These are phyloP conservation scores for Inga oerstediana DNA, from an alignment of 306 rosid genomes.

Conservation along the genomic window DNA sequence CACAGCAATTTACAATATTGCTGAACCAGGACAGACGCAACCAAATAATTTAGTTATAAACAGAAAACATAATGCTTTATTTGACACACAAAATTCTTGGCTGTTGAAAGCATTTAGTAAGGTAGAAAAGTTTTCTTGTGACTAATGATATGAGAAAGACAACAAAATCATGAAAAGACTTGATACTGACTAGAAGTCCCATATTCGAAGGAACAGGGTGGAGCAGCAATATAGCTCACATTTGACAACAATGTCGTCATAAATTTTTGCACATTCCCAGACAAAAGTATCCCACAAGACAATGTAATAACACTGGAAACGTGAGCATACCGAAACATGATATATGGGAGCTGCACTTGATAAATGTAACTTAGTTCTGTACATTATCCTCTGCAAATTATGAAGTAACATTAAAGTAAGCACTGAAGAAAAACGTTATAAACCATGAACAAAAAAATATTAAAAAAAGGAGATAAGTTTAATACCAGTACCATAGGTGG, in stretches of 20 bases:
- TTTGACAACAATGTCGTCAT: conserved; percentile 5
- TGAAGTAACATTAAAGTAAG: conserved; percentile 27
- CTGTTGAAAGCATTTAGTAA: not conserved
- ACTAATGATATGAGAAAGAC: not conserved
- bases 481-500: conserved; percentile 49
- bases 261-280: conserved; percentile 1
- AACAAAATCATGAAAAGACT: not conserved
- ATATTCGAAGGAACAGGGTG: conserved; percentile 9
- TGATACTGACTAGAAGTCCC: not conserved
- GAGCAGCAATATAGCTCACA: not conserved
- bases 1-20: not conserved
- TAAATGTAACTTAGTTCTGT: conserved; percentile 45
- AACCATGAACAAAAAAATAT: conserved; percentile 1
- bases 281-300: not conserved
- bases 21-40: not conserved
- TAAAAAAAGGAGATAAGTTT: not conserved
- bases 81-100: not conserved
- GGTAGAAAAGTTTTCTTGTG: not conserved
- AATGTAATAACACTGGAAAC: conserved; percentile 12
- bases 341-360: conserved; percentile 46
- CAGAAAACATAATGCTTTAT: not conserved
- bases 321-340: conserved; percentile 32
- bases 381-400: conserved; percentile 53
- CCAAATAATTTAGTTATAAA: no score
- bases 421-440: not conserved